Evolutionary conservation across 108 stramenopile species (phyloP), one percentile per base, ranked within the genome.

Genomic region (Stephanodiscus minutulus): DNA sequence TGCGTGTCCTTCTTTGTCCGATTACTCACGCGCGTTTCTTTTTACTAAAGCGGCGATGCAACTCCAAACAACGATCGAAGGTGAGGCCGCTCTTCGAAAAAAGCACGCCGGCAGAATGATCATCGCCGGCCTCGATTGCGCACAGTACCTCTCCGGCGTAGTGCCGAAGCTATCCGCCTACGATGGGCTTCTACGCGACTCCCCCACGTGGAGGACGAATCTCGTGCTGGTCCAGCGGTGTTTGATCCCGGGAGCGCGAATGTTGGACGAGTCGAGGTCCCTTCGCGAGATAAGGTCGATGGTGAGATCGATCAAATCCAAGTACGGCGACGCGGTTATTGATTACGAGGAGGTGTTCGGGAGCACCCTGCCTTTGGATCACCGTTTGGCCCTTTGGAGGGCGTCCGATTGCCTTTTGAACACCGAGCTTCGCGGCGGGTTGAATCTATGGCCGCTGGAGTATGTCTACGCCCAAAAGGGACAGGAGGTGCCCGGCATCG

Each of bases 151-250:
- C 58, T 66, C 66, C 18, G 92, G 92, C 7, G 72, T 91, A 10
- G 65, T 85, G 22, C 84, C 92, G 22, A 94, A 94, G 72, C 82
- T 94, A 35, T 66, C 84, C 20, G 90, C 91, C 12, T 94, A 85
- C 68, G 91, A 91, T 44, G 57, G 68, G 43, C 82, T 92, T 28
- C 74, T 94, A 46, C 33, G 60, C 11, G 90, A 94, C 53, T 87
- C 85, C 66, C 81, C 84, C 12, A 47, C 61, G 43, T 87, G 77
- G 56, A 66, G 86, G 22, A 64, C 66, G 17, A 85, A 83, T 59
- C 86, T 93, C 56, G 88, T 90, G 35, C 56, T 93, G 44, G 81
- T 93, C 15, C 90, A 93, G 79, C 61, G 86, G 18, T 82, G 81
- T 52, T 74, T 92, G 22, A 68, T 82, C 31, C 68, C 82, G 15